Evolutionary conservation across 2,329 filamentous ascomycete species (phyloP).

Genomic region (Coleophoma eucalyptorum): DNA sequence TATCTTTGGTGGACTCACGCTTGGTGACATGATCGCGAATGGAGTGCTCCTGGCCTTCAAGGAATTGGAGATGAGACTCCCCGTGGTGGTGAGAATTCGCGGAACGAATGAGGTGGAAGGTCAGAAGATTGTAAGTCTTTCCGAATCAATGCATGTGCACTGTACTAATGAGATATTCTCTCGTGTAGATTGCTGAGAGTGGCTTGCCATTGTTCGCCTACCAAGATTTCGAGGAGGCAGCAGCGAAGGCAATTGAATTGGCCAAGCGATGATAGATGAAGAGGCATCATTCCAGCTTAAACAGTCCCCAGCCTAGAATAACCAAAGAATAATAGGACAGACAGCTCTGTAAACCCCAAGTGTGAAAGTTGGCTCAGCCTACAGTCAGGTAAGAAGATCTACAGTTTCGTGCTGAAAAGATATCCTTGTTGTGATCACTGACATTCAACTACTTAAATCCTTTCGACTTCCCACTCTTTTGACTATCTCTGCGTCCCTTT

Average conservation of each 20-base stretch:
- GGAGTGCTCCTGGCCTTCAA: conserved; percentile 71
- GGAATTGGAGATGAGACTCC: conserved; percentile 61
- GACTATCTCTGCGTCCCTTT: too few relatives aligned
- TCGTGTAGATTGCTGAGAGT: conserved; percentile 59
- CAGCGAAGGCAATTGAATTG: conserved; percentile 60
- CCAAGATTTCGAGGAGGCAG: conserved; percentile 73
- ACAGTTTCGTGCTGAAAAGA: too few relatives aligned
- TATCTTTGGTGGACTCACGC: conserved; percentile 57
- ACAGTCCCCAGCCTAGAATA: too few relatives aligned
- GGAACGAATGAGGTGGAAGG: conserved; percentile 72
- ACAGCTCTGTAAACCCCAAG: too few relatives aligned
- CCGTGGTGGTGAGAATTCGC: conserved; percentile 73
- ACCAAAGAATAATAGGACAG: too few relatives aligned
- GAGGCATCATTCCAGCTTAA: too few relatives aligned
- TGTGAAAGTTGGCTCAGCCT: too few relatives aligned
- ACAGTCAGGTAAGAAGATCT: too few relatives aligned
- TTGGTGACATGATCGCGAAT: conserved; percentile 78
- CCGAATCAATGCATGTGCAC: background rate
- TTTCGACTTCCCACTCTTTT: too few relatives aligned
- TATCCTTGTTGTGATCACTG: too few relatives aligned
- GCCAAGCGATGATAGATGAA: conserved; percentile 30
- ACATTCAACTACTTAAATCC: too few relatives aligned
- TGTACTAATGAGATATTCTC: background rate
- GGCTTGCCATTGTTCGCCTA: conserved; percentile 66
- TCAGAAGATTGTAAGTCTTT: conserved; percentile 51